Percentiles rank a stretch among this genome's conserved stretches.
These are phyloP conservation scores for Curvularia eragrostidis DNA, from an alignment of 2,329 filamentous ascomycete genomes.

Conservation along the genomic window DNA sequence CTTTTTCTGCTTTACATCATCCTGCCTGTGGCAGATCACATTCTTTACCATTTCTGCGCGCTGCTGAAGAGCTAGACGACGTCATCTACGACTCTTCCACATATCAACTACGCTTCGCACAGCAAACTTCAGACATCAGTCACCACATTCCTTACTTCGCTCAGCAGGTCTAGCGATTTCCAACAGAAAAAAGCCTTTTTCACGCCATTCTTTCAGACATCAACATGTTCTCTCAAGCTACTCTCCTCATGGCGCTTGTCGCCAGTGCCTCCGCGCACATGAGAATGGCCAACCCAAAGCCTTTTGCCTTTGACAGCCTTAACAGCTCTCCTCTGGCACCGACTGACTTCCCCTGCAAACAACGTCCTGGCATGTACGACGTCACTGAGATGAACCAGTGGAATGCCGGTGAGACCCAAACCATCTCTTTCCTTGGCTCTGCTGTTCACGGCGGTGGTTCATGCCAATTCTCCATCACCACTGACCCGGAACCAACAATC, in stretches of 20 bases:
- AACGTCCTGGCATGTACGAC: conserved; percentile 56
- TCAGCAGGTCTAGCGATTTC: conserved; percentile 50
- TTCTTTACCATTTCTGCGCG: conserved; percentile 34
- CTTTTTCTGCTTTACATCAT: conserved; percentile 27
- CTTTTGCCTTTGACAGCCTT: conserved; percentile 64
- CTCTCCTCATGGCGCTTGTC: conserved; percentile 63
- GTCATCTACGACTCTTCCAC: conserved; percentile 6
- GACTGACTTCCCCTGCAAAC: conserved; percentile 83
- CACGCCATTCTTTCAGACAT: conserved; percentile 29
- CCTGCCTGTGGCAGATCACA: conserved; percentile 50
- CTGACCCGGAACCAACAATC: conserved; percentile 69
- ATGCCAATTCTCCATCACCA: conserved; percentile 87
- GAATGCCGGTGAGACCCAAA: conserved; percentile 59
- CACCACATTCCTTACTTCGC: conserved; percentile 37
- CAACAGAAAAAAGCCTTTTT: conserved; percentile 26
- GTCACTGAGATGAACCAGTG: conserved; percentile 66
- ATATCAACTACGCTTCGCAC: conserved; percentile 11
- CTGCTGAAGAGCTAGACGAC: conserved; percentile 34
- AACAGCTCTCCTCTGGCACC: conserved; percentile 70
- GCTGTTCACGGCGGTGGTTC: conserved; percentile 91
- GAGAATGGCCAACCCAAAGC: conserved; percentile 71
- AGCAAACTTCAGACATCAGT: conserved; percentile 17
- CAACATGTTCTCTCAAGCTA: conserved; percentile 60
- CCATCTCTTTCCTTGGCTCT: conserved; percentile 42
- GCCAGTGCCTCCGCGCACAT: conserved; percentile 75